Percentiles rank a stretch among this genome's conserved stretches.
phyloP scores from a whole-genome alignment of 345 rosid genomes.

The Eucalyptus shirleyi region DNA sequence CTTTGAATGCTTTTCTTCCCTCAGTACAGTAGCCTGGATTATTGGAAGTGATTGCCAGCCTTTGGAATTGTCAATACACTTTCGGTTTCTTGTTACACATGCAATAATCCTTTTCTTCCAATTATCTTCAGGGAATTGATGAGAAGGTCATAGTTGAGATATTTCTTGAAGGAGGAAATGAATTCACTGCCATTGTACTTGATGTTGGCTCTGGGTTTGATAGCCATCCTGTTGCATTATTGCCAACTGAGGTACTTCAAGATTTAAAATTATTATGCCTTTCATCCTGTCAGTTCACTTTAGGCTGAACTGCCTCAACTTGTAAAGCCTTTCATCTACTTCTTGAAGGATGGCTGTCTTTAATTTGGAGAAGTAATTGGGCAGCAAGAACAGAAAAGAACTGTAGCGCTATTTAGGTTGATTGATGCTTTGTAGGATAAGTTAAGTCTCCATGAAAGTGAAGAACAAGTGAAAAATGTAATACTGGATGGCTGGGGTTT shows the following conservation, averaged over 20 bases:
- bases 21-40: neutral
- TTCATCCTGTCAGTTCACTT: neutral
- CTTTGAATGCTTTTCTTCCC: neutral
- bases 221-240: slow-evolving; percentile 63
- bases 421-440: neutral
- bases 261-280: neutral
- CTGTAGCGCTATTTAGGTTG: neutral
- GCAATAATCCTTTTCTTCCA: neutral
- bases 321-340: neutral
- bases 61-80: neutral
- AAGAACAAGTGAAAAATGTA: neutral
- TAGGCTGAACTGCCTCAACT: neutral
- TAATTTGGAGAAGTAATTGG: neutral
- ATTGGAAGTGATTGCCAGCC: neutral
- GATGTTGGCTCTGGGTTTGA: slow-evolving; percentile 77
- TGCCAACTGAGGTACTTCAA: slow-evolving; percentile 85
- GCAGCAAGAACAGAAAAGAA: neutral
- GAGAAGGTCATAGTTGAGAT: slow-evolving; percentile 63
- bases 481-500: neutral
- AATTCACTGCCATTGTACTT: slow-evolving; percentile 87
- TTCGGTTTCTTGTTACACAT: neutral
- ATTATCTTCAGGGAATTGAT: slow-evolving; percentile 61
- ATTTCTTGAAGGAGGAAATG: slow-evolving; percentile 79
- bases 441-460: neutral
- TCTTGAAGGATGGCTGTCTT: neutral